Evolutionary conservation across 2,329 filamentous ascomycete species (phyloP).

Genomic region (Cladosporium cucumerinum): DNA sequence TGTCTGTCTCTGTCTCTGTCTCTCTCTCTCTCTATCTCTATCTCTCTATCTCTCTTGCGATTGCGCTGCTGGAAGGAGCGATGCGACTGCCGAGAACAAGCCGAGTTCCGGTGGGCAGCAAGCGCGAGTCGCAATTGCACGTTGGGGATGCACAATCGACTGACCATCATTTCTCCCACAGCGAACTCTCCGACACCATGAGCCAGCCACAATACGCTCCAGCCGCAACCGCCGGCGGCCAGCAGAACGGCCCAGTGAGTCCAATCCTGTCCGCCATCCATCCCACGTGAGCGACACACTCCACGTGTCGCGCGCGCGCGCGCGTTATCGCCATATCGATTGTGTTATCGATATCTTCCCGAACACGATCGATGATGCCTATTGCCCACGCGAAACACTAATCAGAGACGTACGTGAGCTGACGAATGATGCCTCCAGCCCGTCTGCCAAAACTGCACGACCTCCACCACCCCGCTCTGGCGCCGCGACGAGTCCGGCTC

Average conservation of each 20-base stretch:
- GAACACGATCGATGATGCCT: not conserved
- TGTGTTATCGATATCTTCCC: slow-evolving; percentile 10
- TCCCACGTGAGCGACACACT: not conserved
- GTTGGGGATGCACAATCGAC: slow-evolving; percentile 7
- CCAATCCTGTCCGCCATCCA: not conserved
- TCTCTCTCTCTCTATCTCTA: too few relatives aligned
- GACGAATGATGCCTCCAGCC: slow-evolving; percentile 62
- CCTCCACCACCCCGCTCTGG: slow-evolving; percentile 94
- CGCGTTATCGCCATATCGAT: slow-evolving; percentile 24
- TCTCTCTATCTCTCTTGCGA: not conserved
- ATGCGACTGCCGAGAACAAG: not conserved
- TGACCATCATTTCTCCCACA: slow-evolving; percentile 10
- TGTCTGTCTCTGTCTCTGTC: too few relatives aligned
- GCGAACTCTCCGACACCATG: slow-evolving; percentile 44
- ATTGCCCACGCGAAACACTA: not conserved
- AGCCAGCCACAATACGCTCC: slow-evolving; percentile 63
- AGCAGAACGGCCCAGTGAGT: slow-evolving; percentile 58
- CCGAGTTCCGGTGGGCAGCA: not conserved
- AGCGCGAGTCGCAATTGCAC: slow-evolving; percentile 2
- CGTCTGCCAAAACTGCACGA: slow-evolving; percentile 93
- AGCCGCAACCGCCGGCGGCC: slow-evolving; percentile 62
- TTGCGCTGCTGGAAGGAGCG: not conserved
- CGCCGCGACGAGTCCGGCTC: slow-evolving; percentile 92
- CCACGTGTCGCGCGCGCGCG: slow-evolving; percentile 1
- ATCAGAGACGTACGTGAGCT: not conserved